phyloP scores from a whole-genome alignment of 805 yeast genomes.

The Wickerhamomyces xylosicus region DNA sequence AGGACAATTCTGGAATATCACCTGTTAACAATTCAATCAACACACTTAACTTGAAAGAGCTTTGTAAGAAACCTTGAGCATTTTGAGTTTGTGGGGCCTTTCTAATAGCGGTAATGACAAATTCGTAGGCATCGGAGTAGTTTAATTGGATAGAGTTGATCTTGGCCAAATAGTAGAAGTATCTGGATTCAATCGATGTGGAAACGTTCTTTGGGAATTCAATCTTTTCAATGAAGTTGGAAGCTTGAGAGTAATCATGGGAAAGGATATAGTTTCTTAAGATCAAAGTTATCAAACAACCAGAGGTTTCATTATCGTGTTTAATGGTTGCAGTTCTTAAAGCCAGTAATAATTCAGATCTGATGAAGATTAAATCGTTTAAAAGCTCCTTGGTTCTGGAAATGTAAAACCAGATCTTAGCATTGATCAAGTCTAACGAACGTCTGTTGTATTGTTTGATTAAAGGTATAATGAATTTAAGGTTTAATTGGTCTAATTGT shows the following conservation, averaged over 20 bases:
- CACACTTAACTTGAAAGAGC: constrained; percentile 80
- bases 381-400: constrained; percentile 65
- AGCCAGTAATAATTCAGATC: constrained; percentile 61
- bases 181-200: constrained; percentile 84
- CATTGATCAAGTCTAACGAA: constrained; percentile 74
- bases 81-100: constrained; percentile 87
- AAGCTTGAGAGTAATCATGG: constrained; percentile 81
- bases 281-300: constrained; percentile 75
- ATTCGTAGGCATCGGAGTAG: constrained; percentile 84
- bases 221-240: constrained; percentile 79
- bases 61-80: constrained; percentile 81
- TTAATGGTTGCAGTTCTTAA: constrained; percentile 84
- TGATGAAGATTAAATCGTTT: constrained; percentile 40
- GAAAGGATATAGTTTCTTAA: constrained; percentile 68
- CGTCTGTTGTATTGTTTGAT: constrained; percentile 65
- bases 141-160: constrained; percentile 88
- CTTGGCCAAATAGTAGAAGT: constrained; percentile 83
- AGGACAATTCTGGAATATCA: constrained; percentile 84
- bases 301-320: constrained; percentile 88
- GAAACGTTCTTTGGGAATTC: constrained; percentile 81
- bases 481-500: constrained; percentile 43
- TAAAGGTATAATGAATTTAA: constrained; percentile 32
- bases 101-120: constrained; percentile 87
- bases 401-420: constrained; percentile 90
- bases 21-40: constrained; percentile 91